Base-by-base conservation (phyloP, 192 early-diverging fungal species). In the Podila verticillata region DNA sequence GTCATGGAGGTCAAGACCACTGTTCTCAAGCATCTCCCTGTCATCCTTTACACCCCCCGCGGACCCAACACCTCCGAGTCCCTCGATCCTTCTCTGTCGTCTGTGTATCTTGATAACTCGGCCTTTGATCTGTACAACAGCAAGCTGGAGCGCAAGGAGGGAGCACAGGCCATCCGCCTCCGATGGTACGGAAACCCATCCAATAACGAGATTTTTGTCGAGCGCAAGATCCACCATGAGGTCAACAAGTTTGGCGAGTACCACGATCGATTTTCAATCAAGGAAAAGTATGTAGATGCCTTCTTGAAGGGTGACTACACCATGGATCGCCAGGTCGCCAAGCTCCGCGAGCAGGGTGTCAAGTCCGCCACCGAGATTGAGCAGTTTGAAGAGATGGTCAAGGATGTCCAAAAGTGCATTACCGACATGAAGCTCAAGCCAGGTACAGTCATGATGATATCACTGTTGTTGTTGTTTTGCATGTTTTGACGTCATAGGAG, bases 31-130 rank as follows among this genome's bases (percentile, higher is more conserved):
- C 92, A 96, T 63, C 83, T 98, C 51, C 97, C 97, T 5, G 95
- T 98, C 48, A 86, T 97, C 57, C 88, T 97, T 26, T 97, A 96
- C 80, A 92, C 92, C 75, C 89, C 92, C 64, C 92, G 93, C 64
- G 91, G 89, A 64, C 85, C 90, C 8, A 85, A 84, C 61, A 83
- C 75, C 57, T 64, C 83, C 28, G 84, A 88, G 39, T 83, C 81
- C 31, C 85, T 90, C 51, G 95, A 95, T 68, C 94, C 98, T 4
- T 95, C 97, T 15, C 93, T 99, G 61, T 93, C 95, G 4, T 94
- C 96, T 34, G 89, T 97, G 34, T 99, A 99, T 84, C 92, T 95
- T 82, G 98, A 99, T 82, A 96, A 97, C 82, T 88, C 92, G 36
- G 73, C 86, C 7, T 91, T 99, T 70, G 95, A 97, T 60, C 87